Base-by-base conservation (phyloP, 305 asterid species). In the Solanum hybrid region DNA sequence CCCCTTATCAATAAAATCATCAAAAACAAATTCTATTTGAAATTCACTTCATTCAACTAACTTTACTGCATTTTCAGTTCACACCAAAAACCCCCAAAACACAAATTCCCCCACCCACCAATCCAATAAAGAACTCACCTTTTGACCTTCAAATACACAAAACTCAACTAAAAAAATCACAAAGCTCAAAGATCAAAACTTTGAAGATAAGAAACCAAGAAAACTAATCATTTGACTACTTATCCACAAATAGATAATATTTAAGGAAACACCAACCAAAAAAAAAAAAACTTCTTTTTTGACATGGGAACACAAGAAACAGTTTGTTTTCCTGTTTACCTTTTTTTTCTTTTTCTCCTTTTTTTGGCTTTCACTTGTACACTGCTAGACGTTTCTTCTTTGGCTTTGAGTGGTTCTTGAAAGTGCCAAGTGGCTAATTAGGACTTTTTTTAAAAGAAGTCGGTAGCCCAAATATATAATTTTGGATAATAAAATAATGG, bases 391-490 rank as follows among this genome's bases (percentile, higher is more conserved):
- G 87, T 64, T 81, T 64, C 36, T 64, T 84, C 38, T 56, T 51
- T 69, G 85, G 91, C 88, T 64, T 90, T 78, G 37, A 89, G 34
- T 89, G 86, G 78, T 88, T 88, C 75, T 51, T 60, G 37, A 2
- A 27, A 78, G 38, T 60, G 93, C 89, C 91, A 93, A 36, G 89
- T 90, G 91, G 66, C 90, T 84, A 24, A 22, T 34, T 42, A 66
- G 19, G 22, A 86, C 56, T 51, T n/a, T 90, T 24, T 71, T 27
- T 72, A 8, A 64, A 38, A 22, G 42, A 69, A 15, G 15, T 40
- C 10, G 24, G 88, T 8, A 29, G 78, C 66, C 35, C 78, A 84
- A 51, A 51, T 84, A 84, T 60, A 84, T 37, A 72, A 80, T 37
- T 26, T 37, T 27, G 71, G 71, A 11, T 42, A 73, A 90, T 66